These are phyloP conservation scores for Diutina mesorugosa DNA, from an alignment of 1,139 yeast species.

Conservation along the genomic window DNA sequence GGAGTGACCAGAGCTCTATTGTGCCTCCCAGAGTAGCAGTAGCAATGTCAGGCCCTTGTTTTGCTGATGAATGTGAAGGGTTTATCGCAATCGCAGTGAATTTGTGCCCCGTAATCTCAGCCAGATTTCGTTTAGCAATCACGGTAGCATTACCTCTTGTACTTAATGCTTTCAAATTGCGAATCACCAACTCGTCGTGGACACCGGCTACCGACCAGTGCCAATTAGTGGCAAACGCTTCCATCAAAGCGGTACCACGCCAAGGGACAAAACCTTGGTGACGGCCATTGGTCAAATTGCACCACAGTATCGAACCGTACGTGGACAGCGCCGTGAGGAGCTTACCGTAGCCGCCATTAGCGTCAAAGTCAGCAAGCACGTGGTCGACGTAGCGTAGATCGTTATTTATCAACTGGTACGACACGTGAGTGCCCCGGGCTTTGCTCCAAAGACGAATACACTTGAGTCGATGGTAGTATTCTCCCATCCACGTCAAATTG, in stretches of 20 bases:
- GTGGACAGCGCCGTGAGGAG: conserved; percentile 20
- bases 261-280: conserved; percentile 25
- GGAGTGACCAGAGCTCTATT: background rate
- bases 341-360: conserved; percentile 12
- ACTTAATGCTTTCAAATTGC: background rate
- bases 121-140: background rate
- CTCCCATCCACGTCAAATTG: conserved; percentile 41
- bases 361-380: conserved; percentile 21
- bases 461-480: conserved; percentile 35
- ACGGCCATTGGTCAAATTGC: conserved; percentile 28
- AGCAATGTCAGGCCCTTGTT: background rate
- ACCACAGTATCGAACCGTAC: conserved; percentile 24
- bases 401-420: conserved; percentile 19
- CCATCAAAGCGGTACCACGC: conserved; percentile 6
- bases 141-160: background rate
- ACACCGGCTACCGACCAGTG: conserved; percentile 11
- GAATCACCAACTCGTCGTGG: background rate
- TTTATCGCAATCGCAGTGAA: background rate
- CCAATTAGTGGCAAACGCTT: conserved; percentile 17
- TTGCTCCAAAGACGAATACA: conserved; percentile 40
- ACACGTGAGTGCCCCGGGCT: conserved; percentile 20
- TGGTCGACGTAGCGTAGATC: conserved; percentile 14
- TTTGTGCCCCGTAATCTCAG: background rate
- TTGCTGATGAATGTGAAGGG: background rate
- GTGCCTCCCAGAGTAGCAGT: background rate